Evolutionary conservation across 2,329 filamentous ascomycete genomes (phyloP), one percentile per base, ranked within the genome.

Genomic region (Monosporascus sp.): DNA sequence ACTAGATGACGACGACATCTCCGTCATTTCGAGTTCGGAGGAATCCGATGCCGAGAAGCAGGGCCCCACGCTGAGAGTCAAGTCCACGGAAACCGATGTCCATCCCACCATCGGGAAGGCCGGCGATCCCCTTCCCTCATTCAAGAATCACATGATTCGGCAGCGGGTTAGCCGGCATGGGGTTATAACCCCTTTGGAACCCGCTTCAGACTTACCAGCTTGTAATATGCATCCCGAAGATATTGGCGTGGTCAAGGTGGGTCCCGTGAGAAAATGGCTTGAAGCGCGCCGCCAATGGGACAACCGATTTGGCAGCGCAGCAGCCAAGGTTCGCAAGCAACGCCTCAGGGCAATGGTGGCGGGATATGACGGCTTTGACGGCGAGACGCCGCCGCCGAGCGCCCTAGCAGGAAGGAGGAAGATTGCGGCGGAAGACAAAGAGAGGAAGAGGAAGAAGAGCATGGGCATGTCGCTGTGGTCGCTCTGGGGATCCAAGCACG

Each of bases 131-230:
- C 72, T 97, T 1, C 93, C 91, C 0, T 72, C 79, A 0, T 97
- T 97, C 69, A 79, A 83, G 50, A 78, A 87, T 54, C 86, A 95
- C 68, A 97, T 97, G 92, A 92, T 99, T 56, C 86, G 94, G 8
- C 91, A 99, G 68, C 79, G 88, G 27, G 85, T 97, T 20, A 88
- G 89, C 55, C 79, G 88, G 2, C 84, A 93, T 64, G 94, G 94
- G 5, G 77, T 80, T 14, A 85, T 92, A 22, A 84, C 85, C 54
- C 79, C 83, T 0, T 76, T 99, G 5, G 78, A 82, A 0, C 77
- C 84, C 0, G 77, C 83, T 20, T 73, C 78, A 0, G 81, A 89
- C 3, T 76, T 96, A 1, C 77, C 82, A 0, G 88, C 59, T 58
- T 96, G 70, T 72, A 84, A 60, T 18, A 72, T 96, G 20, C 72